Percentiles rank a stretch among this genome's conserved stretches.
These are phyloP conservation scores for Articulospora tetracladia DNA, from an alignment of 495 filamentous ascomycete genomes.

Conservation along the genomic window DNA sequence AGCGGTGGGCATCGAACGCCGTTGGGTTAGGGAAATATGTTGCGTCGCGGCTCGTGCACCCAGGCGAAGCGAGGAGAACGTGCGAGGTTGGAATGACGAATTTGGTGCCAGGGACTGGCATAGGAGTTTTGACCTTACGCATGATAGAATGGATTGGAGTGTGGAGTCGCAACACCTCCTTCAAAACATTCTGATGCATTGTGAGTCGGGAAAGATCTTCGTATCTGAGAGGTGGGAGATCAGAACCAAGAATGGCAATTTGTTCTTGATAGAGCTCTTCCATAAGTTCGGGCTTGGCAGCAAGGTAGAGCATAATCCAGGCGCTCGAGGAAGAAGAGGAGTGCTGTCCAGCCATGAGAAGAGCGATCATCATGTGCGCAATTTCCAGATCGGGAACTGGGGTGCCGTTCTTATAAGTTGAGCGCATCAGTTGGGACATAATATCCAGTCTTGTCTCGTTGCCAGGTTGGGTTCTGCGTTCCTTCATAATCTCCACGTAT, in stretches of 20 bases:
- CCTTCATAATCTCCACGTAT: slow-evolving; percentile 73
- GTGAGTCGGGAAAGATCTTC: slow-evolving; percentile 66
- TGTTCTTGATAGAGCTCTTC: slow-evolving; percentile 79
- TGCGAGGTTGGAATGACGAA: slow-evolving; percentile 75
- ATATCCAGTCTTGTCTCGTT: slow-evolving; percentile 58
- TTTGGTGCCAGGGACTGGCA: slow-evolving; percentile 72
- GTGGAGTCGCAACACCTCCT: slow-evolving; percentile 78
- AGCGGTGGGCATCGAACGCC: slow-evolving; percentile 84
- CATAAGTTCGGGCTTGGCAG: slow-evolving; percentile 65
- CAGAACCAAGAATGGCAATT: slow-evolving; percentile 52
- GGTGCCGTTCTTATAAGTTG: slow-evolving; percentile 70
- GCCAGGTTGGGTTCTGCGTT: slow-evolving; percentile 48
- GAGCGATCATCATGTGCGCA: slow-evolving; percentile 88
- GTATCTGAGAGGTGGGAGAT: slow-evolving; percentile 61
- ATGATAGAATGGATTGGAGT: slow-evolving; percentile 82
- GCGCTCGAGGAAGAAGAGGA: slow-evolving; percentile 76
- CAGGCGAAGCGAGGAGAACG: slow-evolving; percentile 76
- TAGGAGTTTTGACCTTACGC: slow-evolving; percentile 76
- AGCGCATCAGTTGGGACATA: slow-evolving; percentile 79
- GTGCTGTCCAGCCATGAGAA: slow-evolving; percentile 88
- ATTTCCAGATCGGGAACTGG: slow-evolving; percentile 73
- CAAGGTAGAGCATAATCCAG: slow-evolving; percentile 79
- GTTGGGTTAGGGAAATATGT: slow-evolving; percentile 78
- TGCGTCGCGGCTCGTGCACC: slow-evolving; percentile 64
- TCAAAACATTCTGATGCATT: slow-evolving; percentile 66